Evolutionary conservation across 148 eudicot species (phyloP), one percentile per base, ranked within the genome.

Genomic region (Arctostaphylos glauca): DNA sequence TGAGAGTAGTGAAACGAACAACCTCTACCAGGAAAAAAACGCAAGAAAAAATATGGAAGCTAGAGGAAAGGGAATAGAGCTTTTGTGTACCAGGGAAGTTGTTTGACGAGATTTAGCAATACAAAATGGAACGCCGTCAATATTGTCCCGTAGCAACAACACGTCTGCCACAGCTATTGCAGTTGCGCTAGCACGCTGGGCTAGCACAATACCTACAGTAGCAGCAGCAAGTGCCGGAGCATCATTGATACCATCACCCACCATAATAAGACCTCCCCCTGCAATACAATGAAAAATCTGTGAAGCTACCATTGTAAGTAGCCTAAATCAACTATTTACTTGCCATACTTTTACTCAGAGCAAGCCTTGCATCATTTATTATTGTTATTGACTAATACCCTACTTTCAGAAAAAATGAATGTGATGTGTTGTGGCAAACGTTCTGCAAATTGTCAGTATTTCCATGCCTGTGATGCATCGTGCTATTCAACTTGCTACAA

Each of bases 171-270:
- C 98, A 87, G 97, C 98, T 80, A 96, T 90, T 23, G 99, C 99
- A 78, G 97, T 87, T 78, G 96, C 97, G 84, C 99, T 96, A 62
- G 98, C 99, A 83, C 98, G 97, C 82, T 89, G 93, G 38, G 97
- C 99, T 58, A 96, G 92, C 71, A 96, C 99, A 75, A 92, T 89
- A 67, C 99, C 95, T 55, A 96, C 98, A 25, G 98, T 90, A 85
- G 99, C 97, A 82, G 98, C 99, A 54, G 99, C 99, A 86, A 96
- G 90, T 49, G 99, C 99, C 43, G 99, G 99, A 58, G 99, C 98
- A 88, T 96, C 98, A 86, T 96, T 96, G 71, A 94, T 94, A 77
- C 99, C 99, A 85, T 96, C 99, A 52, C 99, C 99, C 31, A 96
- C 98, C 99, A 96, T 94, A 77, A 94, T 91, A 73, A 96, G 93